phyloP scores from a whole-genome alignment of 257 asterid species.

The Solanum ossicruentum region DNA sequence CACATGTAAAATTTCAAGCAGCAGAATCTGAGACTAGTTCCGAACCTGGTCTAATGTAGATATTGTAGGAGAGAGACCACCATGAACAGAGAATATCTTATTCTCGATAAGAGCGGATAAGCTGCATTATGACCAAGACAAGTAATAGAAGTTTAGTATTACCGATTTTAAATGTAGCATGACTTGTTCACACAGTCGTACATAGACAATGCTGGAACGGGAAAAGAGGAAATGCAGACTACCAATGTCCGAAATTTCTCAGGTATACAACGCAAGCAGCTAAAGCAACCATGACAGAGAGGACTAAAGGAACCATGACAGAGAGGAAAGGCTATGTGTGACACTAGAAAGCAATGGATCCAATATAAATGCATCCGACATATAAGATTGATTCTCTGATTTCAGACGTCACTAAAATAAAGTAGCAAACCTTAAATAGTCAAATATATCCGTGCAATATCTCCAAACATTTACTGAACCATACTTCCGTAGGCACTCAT shows the following conservation, averaged over 20 bases:
- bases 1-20: not conserved
- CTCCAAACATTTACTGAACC: slow-evolving; percentile 96
- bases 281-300: not conserved
- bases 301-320: not conserved
- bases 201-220: not conserved
- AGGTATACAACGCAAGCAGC: not conserved
- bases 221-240: not conserved
- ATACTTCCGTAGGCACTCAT: slow-evolving; percentile 94
- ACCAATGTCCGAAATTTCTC: not conserved
- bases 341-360: not conserved
- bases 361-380: not conserved
- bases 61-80: slow-evolving; percentile 91
- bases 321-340: not conserved
- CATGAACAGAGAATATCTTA: slow-evolving; percentile 89
- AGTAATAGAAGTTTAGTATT: slow-evolving; percentile 1
- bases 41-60: slow-evolving; percentile 87
- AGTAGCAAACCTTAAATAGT: slow-evolving; percentile 67
- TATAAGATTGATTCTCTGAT: not conserved
- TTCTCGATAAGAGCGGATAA: slow-evolving; percentile 91
- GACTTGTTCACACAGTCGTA: not conserved
- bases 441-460: slow-evolving; percentile 96
- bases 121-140: slow-evolving; percentile 31
- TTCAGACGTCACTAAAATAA: not conserved
- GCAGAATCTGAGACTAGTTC: not conserved
- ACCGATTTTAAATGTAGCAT: not conserved